phyloP scores from a whole-genome alignment of 768 basidiomycete genomes.

The Leccinellum albellum region DNA sequence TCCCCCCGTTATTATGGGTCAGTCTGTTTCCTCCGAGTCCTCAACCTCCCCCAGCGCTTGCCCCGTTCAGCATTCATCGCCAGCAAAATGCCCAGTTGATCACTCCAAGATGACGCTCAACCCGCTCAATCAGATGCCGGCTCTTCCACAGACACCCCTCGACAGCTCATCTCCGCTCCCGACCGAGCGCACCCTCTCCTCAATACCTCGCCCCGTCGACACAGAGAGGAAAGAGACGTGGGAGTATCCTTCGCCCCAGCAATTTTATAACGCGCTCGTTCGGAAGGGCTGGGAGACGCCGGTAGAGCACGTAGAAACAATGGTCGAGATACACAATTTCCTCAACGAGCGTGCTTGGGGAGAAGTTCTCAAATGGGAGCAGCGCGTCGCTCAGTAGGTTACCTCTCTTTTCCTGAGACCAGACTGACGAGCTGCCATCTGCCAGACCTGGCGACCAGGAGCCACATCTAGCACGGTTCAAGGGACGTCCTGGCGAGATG shows the following conservation, averaged over 20 bases:
- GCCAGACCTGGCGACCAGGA: conserved; percentile 53
- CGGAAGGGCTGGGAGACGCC: conserved; percentile 98
- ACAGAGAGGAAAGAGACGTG: conserved; percentile 42
- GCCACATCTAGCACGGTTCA: conserved; percentile 77
- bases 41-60: conserved; percentile 32
- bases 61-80: conserved; percentile 50
- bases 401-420: neutral
- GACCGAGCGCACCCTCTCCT: conserved; percentile 69
- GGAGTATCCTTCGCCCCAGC: conserved; percentile 98
- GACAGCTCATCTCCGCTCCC: conserved; percentile 62
- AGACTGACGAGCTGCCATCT: conserved; percentile 1
- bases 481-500: conserved; percentile 86
- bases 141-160: conserved; percentile 62
- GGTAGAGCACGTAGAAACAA: conserved; percentile 91
- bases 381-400: conserved; percentile 38
- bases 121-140: conserved; percentile 83
- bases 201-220: conserved; percentile 71
- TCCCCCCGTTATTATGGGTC: conserved; percentile 13
- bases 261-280: conserved; percentile 96
- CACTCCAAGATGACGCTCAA: conserved; percentile 51
- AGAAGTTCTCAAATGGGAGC: conserved; percentile 93
- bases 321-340: conserved; percentile 99
- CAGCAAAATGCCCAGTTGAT: conserved; percentile 33
- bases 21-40: conserved; percentile 1
- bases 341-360: conserved; percentile 96